Conservation (phyloP, 2,329 filamentous ascomycete genomes). For the Pseudogymnoascus destructans region DNA sequence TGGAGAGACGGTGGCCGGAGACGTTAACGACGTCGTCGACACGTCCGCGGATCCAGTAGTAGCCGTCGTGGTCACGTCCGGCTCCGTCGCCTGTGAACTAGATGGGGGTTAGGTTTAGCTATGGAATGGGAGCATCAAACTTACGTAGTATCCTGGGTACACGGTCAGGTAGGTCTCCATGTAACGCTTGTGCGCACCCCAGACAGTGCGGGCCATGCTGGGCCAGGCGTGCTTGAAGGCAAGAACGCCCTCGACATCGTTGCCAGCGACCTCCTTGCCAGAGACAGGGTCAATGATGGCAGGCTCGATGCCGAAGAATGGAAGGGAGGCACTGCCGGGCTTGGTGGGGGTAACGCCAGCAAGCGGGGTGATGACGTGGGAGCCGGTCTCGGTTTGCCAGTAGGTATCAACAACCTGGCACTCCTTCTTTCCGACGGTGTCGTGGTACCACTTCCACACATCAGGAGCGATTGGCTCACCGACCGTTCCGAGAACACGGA, state of each 20-base stretch:
- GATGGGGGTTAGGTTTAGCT: slow-evolving; percentile 9
- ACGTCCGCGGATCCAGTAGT: slow-evolving; percentile 98
- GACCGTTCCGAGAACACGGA: slow-evolving; percentile 85
- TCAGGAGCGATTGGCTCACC: slow-evolving; percentile 96
- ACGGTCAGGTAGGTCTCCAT: slow-evolving; percentile 98
- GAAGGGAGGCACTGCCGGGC: slow-evolving; percentile 86
- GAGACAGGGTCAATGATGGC: slow-evolving; percentile 95
- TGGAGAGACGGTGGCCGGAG: slow-evolving; percentile 88
- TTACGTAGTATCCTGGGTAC: slow-evolving; percentile 94
- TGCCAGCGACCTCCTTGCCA: slow-evolving; percentile 83
- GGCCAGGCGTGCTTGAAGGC: slow-evolving; percentile 98
- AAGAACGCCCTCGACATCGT: slow-evolving; percentile 93
- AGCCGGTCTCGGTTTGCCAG: slow-evolving; percentile 99
- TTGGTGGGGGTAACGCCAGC: slow-evolving; percentile 92
- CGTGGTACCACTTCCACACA: slow-evolving; percentile 99
- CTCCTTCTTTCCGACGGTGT: slow-evolving; percentile 85
- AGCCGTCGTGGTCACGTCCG: slow-evolving; percentile 90
- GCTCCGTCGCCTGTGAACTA: slow-evolving; percentile 89
- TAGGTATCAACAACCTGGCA: slow-evolving; percentile 95
- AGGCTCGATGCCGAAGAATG: slow-evolving; percentile 97
- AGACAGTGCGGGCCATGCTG: slow-evolving; percentile 95
- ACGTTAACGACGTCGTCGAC: slow-evolving; percentile 99
- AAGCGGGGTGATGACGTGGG: slow-evolving; percentile 86
- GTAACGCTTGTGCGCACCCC: slow-evolving; percentile 94
- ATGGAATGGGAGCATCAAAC: slow-evolving; percentile 26